These are phyloP conservation scores for Piper longum DNA, from an alignment of 164 flowering plant genomes.

Conservation along the genomic window DNA sequence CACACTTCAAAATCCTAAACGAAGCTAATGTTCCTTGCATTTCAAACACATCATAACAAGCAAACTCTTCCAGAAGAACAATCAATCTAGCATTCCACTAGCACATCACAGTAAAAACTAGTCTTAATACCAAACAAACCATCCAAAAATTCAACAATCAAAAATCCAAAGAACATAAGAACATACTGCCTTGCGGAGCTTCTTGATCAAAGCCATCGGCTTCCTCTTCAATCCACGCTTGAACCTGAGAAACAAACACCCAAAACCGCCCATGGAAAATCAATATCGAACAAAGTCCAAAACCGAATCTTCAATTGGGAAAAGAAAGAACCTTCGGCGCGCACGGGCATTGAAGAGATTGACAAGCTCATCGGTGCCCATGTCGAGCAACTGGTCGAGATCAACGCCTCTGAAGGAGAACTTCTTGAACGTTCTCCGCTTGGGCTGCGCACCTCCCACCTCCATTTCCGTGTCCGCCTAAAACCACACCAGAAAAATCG, in stretches of 20 bases:
- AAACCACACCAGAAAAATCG: neutral
- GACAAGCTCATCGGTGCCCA: constrained; percentile 63
- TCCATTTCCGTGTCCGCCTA: constrained; percentile 35
- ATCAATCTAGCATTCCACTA: neutral
- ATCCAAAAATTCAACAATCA: neutral
- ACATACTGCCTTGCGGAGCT: constrained; percentile 37
- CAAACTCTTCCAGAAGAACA: too few relatives aligned
- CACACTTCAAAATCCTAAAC: too few relatives aligned
- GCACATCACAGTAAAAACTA: neutral
- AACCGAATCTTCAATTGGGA: neutral
- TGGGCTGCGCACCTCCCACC: constrained; percentile 28
- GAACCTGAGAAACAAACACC: constrained; percentile 15
- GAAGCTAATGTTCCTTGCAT: too few relatives aligned
- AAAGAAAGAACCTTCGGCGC: constrained; percentile 38
- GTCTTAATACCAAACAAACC: neutral
- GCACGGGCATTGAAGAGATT: constrained; percentile 58
- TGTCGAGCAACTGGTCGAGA: constrained; percentile 63
- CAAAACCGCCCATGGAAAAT: neutral
- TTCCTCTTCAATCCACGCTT: constrained; percentile 35
- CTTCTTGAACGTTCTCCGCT: constrained; percentile 79
- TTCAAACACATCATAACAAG: too few relatives aligned
- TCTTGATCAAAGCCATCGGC: constrained; percentile 47
- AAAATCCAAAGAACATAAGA: neutral
- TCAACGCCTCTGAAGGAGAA: constrained; percentile 60
- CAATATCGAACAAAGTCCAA: neutral